These are phyloP conservation scores for Claviceps monticola DNA, from an alignment of 2,329 filamentous ascomycete species.

Conservation along the genomic window DNA sequence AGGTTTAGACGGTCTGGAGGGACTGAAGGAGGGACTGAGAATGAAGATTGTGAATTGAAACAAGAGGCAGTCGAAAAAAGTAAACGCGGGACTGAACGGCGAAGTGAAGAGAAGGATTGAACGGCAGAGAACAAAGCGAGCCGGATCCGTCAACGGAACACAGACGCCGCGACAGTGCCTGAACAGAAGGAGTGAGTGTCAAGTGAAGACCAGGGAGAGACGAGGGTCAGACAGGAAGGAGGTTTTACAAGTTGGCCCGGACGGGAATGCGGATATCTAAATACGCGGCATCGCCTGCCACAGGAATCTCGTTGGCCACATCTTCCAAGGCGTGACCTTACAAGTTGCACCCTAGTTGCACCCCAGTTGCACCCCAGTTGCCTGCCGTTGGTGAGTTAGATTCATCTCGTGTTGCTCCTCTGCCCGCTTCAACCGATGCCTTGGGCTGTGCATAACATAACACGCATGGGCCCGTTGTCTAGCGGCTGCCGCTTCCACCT, in stretches of 20 bases:
- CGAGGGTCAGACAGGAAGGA: not conserved
- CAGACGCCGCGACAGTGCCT: not conserved
- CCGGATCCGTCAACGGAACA: conserved; percentile 4
- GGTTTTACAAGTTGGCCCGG: not conserved
- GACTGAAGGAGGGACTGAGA: not conserved
- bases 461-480: too few species aligned
- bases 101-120: conserved; percentile 15
- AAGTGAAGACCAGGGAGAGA: not conserved
- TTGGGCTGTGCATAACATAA: too few species aligned
- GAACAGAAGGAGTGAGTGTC: conserved; percentile 2
- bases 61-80: not conserved
- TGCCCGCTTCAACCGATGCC: too few species aligned
- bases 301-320: not conserved
- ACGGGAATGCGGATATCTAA: conserved; percentile 10
- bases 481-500: too few species aligned
- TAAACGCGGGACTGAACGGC: not conserved
- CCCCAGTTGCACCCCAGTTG: too few species aligned
- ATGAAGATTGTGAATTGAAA: conserved; percentile 1
- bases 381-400: too few species aligned
- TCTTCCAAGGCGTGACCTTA: not conserved
- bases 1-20: not conserved
- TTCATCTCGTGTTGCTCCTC: too few species aligned
- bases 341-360: too few species aligned
- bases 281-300: conserved; percentile 4
- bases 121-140: conserved; percentile 10